Evolutionary conservation across 768 basidiomycete species (phyloP).

Genomic region (Rhizopogon vesiculosus): DNA sequence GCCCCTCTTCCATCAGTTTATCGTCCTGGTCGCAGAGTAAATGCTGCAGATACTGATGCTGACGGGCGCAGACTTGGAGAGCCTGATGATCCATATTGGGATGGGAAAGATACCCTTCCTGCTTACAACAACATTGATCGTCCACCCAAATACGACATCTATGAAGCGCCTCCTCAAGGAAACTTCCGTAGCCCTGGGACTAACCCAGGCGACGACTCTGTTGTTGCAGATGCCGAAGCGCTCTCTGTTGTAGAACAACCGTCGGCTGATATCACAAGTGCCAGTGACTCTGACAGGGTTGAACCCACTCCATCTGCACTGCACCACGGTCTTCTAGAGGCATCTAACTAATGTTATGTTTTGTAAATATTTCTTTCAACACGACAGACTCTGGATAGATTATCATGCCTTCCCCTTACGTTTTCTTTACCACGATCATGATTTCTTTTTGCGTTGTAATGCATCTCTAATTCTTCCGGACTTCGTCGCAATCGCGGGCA

Average conservation of each 20-base stretch:
- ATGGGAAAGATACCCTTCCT: conserved; percentile 43
- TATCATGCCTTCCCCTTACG: background rate
- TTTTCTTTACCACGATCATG: background rate
- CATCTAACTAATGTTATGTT: background rate
- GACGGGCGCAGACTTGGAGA: conserved; percentile 32
- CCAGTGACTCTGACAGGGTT: background rate
- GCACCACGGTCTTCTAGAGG: background rate
- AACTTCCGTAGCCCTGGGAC: too few species aligned
- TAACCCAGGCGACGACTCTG: background rate
- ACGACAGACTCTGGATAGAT: background rate
- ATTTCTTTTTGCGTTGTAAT: background rate
- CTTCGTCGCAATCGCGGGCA: background rate
- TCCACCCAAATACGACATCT: conserved; percentile 41
- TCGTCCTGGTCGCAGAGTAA: conserved; percentile 20
- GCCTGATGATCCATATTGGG: conserved; percentile 26
- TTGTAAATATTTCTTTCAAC: background rate
- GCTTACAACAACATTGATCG: conserved; percentile 42
- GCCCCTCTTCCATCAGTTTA: conserved; percentile 17
- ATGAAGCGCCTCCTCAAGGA: background rate
- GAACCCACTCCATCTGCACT: background rate
- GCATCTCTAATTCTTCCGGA: background rate
- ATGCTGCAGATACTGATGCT: conserved; percentile 34
- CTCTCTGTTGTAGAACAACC: background rate
- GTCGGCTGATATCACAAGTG: background rate
- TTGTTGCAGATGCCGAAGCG: background rate